Evolutionary conservation across 2,329 filamentous ascomycete genomes (phyloP).

Genomic region (Hysterium pulicare): DNA sequence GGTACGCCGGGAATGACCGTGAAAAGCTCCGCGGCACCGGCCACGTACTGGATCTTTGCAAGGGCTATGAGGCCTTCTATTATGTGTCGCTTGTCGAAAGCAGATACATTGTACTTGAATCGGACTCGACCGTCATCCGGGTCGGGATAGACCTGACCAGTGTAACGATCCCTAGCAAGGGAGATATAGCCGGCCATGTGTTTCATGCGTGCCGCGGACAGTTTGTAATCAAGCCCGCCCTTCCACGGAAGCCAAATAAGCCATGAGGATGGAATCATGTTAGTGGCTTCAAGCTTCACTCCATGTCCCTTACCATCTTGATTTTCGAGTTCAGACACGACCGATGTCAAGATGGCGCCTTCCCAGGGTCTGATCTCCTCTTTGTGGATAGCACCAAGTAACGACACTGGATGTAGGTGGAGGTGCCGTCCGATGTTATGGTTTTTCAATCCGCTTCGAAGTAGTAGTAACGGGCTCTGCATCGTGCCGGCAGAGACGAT

Average conservation of each 20-base stretch:
- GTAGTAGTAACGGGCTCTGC: slow-evolving; percentile 71
- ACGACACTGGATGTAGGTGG: slow-evolving; percentile 69
- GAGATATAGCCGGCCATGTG: slow-evolving; percentile 71
- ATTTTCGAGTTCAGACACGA: slow-evolving; percentile 75
- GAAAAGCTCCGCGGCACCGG: slow-evolving; percentile 78
- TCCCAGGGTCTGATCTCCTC: slow-evolving; percentile 62
- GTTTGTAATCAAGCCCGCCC: slow-evolving; percentile 68
- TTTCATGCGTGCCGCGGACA: slow-evolving; percentile 64
- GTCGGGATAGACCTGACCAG: slow-evolving; percentile 71
- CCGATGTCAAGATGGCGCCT: slow-evolving; percentile 75
- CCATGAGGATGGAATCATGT: slow-evolving; percentile 68
- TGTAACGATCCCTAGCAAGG: slow-evolving; percentile 71
- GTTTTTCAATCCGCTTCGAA: slow-evolving; percentile 77
- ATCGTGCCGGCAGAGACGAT: slow-evolving; percentile 75
- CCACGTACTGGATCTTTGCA: slow-evolving; percentile 73
- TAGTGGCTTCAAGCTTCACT: slow-evolving; percentile 71
- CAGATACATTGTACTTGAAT: slow-evolving; percentile 67
- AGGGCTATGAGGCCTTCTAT: slow-evolving; percentile 69
- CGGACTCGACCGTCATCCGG: slow-evolving; percentile 61
- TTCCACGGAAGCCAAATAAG: slow-evolving; percentile 64
- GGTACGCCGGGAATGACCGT: slow-evolving; percentile 59
- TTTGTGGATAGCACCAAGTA: slow-evolving; percentile 60
- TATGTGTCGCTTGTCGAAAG: slow-evolving; percentile 68
- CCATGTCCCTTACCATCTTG: slow-evolving; percentile 79
- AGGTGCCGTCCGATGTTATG: slow-evolving; percentile 78